Base-by-base conservation (phyloP, 805 yeast species). In the Ogataea chonburiensis region DNA sequence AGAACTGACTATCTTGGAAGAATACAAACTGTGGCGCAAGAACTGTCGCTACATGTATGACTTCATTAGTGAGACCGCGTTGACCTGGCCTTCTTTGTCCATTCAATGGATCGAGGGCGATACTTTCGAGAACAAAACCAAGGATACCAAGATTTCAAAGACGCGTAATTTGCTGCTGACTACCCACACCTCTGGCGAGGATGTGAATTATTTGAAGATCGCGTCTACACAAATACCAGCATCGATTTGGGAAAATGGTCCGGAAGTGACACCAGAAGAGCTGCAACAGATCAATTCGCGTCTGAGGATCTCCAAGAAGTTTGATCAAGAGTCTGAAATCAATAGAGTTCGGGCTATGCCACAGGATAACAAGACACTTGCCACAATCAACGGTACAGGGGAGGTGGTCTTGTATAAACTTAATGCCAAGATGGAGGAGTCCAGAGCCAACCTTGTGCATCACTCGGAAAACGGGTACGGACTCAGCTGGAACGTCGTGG, bases 41-140 rank as follows among this genome's bases (percentile, higher is more conserved):
- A 85, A 83, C 52, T 84, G 89, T 46, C 81, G 85, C 9, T 77
- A 71, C 49, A 83, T 85, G 93, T 85, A 85, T 48, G 88, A 84
- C 50, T 84, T 81, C 55, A 86, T 85, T 20, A 77, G 83, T 31
- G 93, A 85, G 53, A 81, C 91, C 0, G 86, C 83, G 3, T 62
- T 85, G 28, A 75, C 80, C 9, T 85, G 94, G 94, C 94, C 95
- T 2, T 79, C 89, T 3, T 65, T 85, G 32, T 80, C 91, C 1
- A 71, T 82, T 4, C 86, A 85, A 58, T 85, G 93, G 89, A 57
- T 81, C 6, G 89, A 88, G 0, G 64, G 63, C 4, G 46, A 38
- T 18, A 50, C 58, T 4, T 53, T 56, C 28, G 43, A 32, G 7
- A 58, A 37, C 39, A 50, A 39, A 31, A 34, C 38, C 3, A 57